Evolutionary conservation across 2,329 filamentous ascomycete species (phyloP).

Genomic region (Hypomyces perniciosus): DNA sequence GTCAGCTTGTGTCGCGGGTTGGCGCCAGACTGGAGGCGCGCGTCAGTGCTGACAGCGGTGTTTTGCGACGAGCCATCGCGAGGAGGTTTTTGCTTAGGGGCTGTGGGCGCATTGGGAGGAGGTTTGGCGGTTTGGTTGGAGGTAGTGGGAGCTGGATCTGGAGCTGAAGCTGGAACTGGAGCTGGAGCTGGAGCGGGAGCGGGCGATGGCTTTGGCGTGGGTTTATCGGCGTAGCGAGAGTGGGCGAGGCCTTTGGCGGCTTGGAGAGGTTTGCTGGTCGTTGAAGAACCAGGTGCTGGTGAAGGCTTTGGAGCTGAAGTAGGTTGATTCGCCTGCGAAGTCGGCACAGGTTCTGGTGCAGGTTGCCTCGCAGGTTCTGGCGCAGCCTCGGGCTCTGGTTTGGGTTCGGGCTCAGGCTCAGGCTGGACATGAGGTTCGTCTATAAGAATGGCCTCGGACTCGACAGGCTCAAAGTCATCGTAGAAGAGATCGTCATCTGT

Average conservation of each 20-base stretch:
- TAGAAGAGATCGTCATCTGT: constrained; percentile 59
- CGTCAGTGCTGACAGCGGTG: constrained; percentile 30
- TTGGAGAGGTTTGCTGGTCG: constrained; percentile 13
- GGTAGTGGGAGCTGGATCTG: constrained; percentile 17
- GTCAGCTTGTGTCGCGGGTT: constrained; percentile 57
- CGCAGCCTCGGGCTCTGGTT: not conserved
- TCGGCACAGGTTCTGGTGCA: not conserved
- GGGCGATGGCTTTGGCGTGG: constrained; percentile 13
- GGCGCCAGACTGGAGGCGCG: constrained; percentile 47
- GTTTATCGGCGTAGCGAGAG: constrained; percentile 30
- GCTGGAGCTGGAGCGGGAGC: constrained; percentile 11
- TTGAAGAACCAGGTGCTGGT: constrained; percentile 11
- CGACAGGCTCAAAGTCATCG: constrained; percentile 55
- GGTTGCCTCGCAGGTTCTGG: not conserved
- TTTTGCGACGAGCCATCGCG: constrained; percentile 19
- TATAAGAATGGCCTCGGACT: constrained; percentile 28
- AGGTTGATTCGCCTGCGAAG: too few relatives aligned
- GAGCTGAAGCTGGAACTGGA: constrained; percentile 10
- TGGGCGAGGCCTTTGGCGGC: constrained; percentile 22
- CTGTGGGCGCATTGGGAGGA: constrained; percentile 26
- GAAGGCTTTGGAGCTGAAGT: constrained; percentile 8
- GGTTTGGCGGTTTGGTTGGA: constrained; percentile 20
- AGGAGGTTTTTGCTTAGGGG: constrained; percentile 22
- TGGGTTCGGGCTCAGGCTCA: constrained; percentile 14
- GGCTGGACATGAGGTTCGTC: constrained; percentile 14